phyloP scores from a whole-genome alignment of 1,139 yeast genomes.

The Suhomyces coccinellae region DNA sequence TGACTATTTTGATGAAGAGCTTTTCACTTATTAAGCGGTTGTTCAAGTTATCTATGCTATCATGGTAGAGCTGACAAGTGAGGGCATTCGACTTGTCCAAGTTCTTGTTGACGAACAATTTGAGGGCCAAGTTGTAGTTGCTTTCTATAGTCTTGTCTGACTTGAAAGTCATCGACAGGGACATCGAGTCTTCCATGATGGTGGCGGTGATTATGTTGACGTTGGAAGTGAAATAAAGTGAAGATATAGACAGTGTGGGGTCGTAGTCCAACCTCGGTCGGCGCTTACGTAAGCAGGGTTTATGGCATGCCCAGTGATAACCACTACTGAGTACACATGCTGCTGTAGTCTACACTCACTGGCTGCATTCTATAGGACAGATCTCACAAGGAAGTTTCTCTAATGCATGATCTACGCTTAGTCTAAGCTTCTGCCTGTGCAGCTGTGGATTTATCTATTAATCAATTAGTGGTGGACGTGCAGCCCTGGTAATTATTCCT shows the following conservation, averaged over 20 bases:
- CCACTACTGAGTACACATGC: no score
- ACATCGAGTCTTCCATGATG: slow-evolving; percentile 12
- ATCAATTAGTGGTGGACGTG: not conserved
- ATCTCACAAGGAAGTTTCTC: no score
- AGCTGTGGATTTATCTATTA: not conserved
- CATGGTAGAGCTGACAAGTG: slow-evolving; percentile 25
- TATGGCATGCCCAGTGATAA: not conserved
- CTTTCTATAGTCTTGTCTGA: slow-evolving; percentile 24
- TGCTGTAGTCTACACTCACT: not conserved
- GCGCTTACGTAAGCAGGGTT: not conserved
- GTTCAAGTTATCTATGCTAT: slow-evolving; percentile 24
- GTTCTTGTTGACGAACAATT: slow-evolving; percentile 42
- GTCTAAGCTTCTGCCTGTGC: no score
- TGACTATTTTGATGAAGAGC: slow-evolving; percentile 35
- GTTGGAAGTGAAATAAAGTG: no score
- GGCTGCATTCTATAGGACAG: no score
- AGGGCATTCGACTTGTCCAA: slow-evolving; percentile 36
- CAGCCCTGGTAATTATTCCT: slow-evolving; percentile 27
- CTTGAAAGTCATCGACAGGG: slow-evolving; percentile 10
- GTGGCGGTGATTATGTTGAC: not conserved
- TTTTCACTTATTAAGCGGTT: slow-evolving; percentile 30
- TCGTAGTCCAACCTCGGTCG: slow-evolving; percentile 5
- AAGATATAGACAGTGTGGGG: slow-evolving; percentile 2
- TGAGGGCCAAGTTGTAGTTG: slow-evolving; percentile 39
- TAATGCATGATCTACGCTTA: no score